Evolutionary conservation across 768 basidiomycete genomes (phyloP), one percentile per base, ranked within the genome.

Genomic region (Hypholoma fasciculare): DNA sequence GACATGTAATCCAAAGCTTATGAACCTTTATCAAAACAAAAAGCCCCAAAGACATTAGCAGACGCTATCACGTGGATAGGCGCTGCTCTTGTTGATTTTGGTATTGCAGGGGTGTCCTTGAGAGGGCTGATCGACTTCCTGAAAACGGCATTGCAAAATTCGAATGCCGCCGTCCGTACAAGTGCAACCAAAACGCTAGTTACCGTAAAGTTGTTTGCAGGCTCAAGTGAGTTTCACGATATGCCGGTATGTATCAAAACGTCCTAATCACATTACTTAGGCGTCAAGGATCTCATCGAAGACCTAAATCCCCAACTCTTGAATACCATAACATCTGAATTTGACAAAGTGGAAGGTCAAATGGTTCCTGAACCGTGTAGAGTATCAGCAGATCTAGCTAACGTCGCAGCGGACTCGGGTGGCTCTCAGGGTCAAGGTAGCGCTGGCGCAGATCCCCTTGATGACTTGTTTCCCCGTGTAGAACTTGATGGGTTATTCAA

Each of bases 1-100:
- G 44, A 63, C 49, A 44, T 49, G 55, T 43, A 37, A 61, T 49
- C 36, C 47, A 42, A 59, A 97, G 97, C 87, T 0, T 99, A 97
- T 68, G 97, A 98, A 20, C 90, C 96, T 0, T 75, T 99, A 66
- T 84, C 85, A 27, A 97, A 96, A 73, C 94, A 95, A 70, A 99
- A 99, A 70, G 96, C 97, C 3, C 96, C 97, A 0, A 99, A 98
- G 74, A 93, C 94, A 43, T 81, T 98, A 36, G 93, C 95, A 0
- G 97, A 99, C 69, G 88, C 95, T 2, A 73, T 96, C 48, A 74
- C 79, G 23, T 98, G 96, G 95, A 83, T 97, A 57, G 94, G 94
- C 58, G 82, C 86, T 36, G 89, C 90, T 7, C 73, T 99, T 34
- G 79, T 78, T 16, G 97, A 98, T 56, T 99, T 99, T 69, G 97